Evolutionary conservation across 164 flowering plant genomes (phyloP).

Genomic region (grape (Vitis vinifera)): DNA sequence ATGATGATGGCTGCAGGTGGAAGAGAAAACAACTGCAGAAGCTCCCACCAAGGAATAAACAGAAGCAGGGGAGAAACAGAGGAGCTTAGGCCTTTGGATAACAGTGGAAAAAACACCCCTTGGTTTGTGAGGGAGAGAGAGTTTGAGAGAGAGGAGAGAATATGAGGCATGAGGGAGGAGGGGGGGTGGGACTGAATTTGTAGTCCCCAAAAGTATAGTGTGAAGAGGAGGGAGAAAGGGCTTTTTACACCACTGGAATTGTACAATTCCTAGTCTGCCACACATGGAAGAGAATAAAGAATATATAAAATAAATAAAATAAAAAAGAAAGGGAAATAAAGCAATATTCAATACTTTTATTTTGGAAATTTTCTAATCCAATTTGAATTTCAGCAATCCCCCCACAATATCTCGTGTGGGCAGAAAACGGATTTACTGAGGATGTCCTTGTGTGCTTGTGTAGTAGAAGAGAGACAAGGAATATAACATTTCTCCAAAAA

Average conservation of each 20-base stretch:
- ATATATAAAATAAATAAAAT: conserved; percentile 2
- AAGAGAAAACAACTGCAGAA: background rate
- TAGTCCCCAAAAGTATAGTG: conserved; percentile 44
- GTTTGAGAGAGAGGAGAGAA: conserved; percentile 6
- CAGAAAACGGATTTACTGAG: background rate
- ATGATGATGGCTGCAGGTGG: conserved; percentile 17
- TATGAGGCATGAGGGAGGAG: conserved; percentile 23
- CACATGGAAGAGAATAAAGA: conserved; percentile 19
- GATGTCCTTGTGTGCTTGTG: conserved; percentile 6
- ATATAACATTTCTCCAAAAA: conserved; percentile 19
- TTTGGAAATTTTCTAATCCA: background rate
- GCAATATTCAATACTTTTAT: background rate
- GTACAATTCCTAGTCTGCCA: conserved; percentile 29
- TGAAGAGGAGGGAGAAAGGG: conserved; percentile 17
- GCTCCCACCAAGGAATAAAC: background rate
- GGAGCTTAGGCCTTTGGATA: conserved; percentile 5
- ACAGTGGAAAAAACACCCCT: background rate
- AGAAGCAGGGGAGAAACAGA: conserved; percentile 13
- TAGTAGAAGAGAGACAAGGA: conserved; percentile 17
- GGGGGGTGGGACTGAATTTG: conserved; percentile 42
- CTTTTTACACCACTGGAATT: conserved; percentile 48
- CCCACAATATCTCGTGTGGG: background rate
- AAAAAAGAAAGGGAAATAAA: background rate
- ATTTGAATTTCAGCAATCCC: background rate
- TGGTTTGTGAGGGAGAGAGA: conserved; percentile 5